These are phyloP conservation scores for Pichia sp. DNA, from an alignment of 1,139 yeast species.

Conservation along the genomic window DNA sequence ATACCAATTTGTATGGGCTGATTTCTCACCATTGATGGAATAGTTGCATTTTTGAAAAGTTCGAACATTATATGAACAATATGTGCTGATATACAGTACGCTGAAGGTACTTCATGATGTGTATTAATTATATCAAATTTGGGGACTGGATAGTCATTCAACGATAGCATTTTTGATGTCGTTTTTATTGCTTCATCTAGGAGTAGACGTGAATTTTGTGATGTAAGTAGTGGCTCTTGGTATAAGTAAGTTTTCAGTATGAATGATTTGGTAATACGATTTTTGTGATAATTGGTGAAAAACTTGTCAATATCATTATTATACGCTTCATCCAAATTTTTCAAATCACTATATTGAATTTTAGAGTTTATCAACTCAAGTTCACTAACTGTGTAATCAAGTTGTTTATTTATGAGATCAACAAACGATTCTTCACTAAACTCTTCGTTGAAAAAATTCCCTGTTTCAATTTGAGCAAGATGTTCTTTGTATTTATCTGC, in stretches of 20 bases:
- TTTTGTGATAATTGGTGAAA: constrained; percentile 20
- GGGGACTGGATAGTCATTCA: constrained; percentile 27
- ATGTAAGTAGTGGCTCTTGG: constrained; percentile 14
- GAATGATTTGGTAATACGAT: constrained; percentile 22
- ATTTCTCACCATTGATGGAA: constrained; percentile 21
- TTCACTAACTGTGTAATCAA: constrained; percentile 18
- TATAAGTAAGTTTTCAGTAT: constrained; percentile 20
- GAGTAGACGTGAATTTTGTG: constrained; percentile 13
- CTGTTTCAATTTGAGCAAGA: constrained; percentile 1
- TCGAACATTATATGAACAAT: constrained; percentile 26
- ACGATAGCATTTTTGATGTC: constrained; percentile 19
- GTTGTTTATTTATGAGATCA: constrained; percentile 8
- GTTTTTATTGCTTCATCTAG: constrained; percentile 17
- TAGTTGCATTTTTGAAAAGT: constrained; percentile 24
- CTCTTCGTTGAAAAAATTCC: neutral
- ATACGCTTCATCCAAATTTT: constrained; percentile 18
- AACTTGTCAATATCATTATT: constrained; percentile 17
- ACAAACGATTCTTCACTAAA: constrained; percentile 10
- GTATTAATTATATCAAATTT: constrained; percentile 13
- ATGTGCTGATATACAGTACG: constrained; percentile 23
- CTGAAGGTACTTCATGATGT: constrained; percentile 6
- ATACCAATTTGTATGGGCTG: constrained; percentile 18
- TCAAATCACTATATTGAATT: constrained; percentile 16
- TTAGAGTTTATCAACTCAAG: constrained; percentile 17
- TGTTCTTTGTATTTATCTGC: constrained; percentile 6